phyloP scores from a whole-genome alignment of 1,284 basidiomycete genomes.

The Malassezia dermatis region DNA sequence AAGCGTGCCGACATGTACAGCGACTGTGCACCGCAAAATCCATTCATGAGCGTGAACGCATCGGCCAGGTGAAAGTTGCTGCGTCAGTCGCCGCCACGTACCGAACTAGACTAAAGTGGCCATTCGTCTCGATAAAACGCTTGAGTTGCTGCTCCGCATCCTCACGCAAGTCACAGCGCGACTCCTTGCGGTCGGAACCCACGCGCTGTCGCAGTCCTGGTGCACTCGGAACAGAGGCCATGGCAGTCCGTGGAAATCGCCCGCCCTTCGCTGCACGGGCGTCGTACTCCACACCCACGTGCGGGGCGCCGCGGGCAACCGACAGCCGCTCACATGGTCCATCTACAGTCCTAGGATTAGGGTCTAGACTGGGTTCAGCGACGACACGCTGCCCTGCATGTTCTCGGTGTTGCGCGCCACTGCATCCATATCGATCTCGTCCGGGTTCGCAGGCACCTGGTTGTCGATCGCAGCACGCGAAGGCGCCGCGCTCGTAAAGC shows the following conservation, averaged over 20 bases:
- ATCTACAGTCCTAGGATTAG: background rate
- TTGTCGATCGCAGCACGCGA: constrained; percentile 5
- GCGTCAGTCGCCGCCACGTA: constrained; percentile 16
- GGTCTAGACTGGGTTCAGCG: background rate
- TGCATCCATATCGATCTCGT: constrained; percentile 9
- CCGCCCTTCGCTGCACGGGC: background rate
- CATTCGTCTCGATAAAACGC: constrained; percentile 43
- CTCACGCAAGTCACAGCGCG: background rate
- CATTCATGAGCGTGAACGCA: constrained; percentile 98
- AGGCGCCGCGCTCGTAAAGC: constrained; percentile 11
- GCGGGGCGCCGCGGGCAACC: background rate
- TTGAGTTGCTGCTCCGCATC: constrained; percentile 23
- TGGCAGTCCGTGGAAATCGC: background rate
- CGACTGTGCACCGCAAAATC: constrained; percentile 92
- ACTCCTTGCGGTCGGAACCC: background rate
- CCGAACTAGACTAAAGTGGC: constrained; percentile 45
- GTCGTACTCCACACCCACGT: background rate
- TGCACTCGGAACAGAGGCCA: background rate
- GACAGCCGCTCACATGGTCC: background rate
- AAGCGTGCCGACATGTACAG: constrained; percentile 86
- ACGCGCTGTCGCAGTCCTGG: constrained; percentile 3
- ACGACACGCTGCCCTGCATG: background rate
- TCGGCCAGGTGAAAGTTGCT: constrained; percentile 98
- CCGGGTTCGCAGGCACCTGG: background rate
- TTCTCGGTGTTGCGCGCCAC: constrained; percentile 9